Base-by-base conservation (phyloP, 169 alveolate species). In the Eimeria nieschulzi region DNA sequence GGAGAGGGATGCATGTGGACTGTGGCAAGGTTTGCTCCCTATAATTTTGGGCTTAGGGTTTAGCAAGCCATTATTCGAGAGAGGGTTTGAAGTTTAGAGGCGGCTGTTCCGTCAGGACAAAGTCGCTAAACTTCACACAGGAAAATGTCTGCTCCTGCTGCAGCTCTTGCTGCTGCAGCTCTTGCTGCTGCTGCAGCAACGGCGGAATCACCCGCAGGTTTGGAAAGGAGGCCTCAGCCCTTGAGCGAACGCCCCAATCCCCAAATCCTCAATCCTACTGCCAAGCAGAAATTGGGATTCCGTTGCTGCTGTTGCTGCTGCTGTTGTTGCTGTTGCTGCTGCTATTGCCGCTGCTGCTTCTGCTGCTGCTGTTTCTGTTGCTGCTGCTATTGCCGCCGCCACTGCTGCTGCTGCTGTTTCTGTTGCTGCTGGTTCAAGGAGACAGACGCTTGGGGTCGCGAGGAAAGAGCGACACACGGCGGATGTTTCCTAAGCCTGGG, bases 391-490 rank as follows among this genome's bases (percentile, higher is more conserved):
- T 33, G 46, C 46, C n/a, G n/a, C n/a, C n/a, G n/a, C n/a, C n/a
- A n/a, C n/a, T 33, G 0, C 46, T 33, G 46, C 46, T 33, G 46
- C 46, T 33, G 6, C 3, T 33, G 46, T 3, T 33, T 33, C 46
- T 33, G 46, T 33, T 33, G 46, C 46, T 33, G 46, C 46, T 33
- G 46, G 6, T 3, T 33, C 96, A 98, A 17, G 99, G 99, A 46
- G 98, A 96, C 72, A 99, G 96, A 83, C 99, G 97, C 94, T 97
- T 98, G 53, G 99, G 99, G 94, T 98, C 99, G 95, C 99, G 97
- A 7, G 99, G 99, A 98, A 99, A 99, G 96, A 99, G 95, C 26
- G 99, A 98, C 54, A 99, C 96, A 94, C 97, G 98, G 92, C 99
- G 97, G 91, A 99, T 97, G 96, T 99, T 99, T 92, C 98, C 97